These are phyloP conservation scores for Tolypocladium tropicale DNA, from an alignment of 2,329 filamentous ascomycete genomes.

Conservation along the genomic window DNA sequence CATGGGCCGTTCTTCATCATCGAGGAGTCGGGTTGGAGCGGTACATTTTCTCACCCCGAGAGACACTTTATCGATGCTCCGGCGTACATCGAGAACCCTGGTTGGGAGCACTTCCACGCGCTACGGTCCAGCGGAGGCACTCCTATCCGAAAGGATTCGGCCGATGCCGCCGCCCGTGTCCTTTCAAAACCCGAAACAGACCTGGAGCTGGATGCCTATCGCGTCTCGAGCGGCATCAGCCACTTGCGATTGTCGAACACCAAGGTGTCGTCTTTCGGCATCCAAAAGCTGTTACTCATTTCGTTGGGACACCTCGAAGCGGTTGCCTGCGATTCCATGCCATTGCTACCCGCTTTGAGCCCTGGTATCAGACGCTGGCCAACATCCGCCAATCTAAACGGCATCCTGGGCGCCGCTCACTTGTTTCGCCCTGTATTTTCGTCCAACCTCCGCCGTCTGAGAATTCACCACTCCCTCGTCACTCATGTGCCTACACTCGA, in stretches of 20 bases:
- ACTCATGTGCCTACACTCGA: conserved; percentile 40
- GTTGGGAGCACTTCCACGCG: background rate
- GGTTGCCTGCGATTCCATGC: conserved; percentile 38
- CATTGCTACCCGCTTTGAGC: conserved; percentile 14
- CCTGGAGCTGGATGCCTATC: conserved; percentile 8
- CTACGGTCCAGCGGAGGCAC: conserved; percentile 20
- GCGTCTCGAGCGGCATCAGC: conserved; percentile 27
- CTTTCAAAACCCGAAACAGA: conserved; percentile 10
- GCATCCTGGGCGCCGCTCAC: conserved; percentile 34
- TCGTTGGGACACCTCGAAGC: conserved; percentile 38
- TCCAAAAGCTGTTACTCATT: conserved; percentile 31
- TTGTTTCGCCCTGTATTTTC: conserved; percentile 42
- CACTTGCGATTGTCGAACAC: conserved; percentile 46
- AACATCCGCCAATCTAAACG: conserved; percentile 23
- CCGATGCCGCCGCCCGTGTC: conserved; percentile 12
- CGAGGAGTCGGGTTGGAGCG: conserved; percentile 36
- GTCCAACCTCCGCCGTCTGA: conserved; percentile 40
- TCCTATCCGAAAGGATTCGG: conserved; percentile 15
- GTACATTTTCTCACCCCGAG: conserved; percentile 31
- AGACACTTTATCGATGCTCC: conserved; percentile 41
- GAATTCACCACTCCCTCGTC: conserved; percentile 50
- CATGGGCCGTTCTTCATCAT: conserved; percentile 35
- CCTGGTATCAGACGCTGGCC: conserved; percentile 13
- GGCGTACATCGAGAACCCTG: conserved; percentile 12
- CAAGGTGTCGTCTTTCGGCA: conserved; percentile 29